Evolutionary conservation across 1,284 basidiomycete species (phyloP).

Genomic region (Marasmius oreades): DNA sequence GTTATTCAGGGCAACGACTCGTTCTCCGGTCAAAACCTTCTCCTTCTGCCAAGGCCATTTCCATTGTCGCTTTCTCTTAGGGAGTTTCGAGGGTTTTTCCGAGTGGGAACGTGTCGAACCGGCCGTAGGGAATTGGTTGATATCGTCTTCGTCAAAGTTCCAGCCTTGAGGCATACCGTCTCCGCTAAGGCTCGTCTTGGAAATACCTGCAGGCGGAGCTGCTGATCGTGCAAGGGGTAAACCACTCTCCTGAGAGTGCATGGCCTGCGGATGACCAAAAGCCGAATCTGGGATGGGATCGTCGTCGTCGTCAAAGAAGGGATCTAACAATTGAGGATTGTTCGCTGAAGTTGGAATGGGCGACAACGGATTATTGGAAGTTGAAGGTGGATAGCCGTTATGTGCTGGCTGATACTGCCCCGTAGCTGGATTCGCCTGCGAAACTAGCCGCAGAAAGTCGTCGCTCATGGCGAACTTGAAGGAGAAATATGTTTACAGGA

Average conservation of each 20-base stretch:
- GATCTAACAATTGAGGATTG: constrained; percentile 56
- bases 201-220: constrained; percentile 59
- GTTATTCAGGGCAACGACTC: constrained; percentile 79
- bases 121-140: constrained; percentile 31
- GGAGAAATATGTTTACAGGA: constrained; percentile 2
- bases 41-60: constrained; percentile 80
- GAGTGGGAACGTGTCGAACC: constrained; percentile 30
- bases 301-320: constrained; percentile 81
- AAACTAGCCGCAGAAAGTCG: constrained; percentile 72
- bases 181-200: constrained; percentile 36
- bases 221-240: constrained; percentile 55
- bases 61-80: constrained; percentile 42
- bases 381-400: constrained; percentile 55
- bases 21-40: constrained; percentile 56
- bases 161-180: constrained; percentile 58
- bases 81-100: constrained; percentile 20
- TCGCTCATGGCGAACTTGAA: constrained; percentile 47
- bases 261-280: constrained; percentile 52
- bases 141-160: constrained; percentile 66
- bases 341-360: constrained; percentile 14
- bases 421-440: constrained; percentile 67
- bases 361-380: constrained; percentile 25
- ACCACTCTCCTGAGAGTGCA: constrained; percentile 70
- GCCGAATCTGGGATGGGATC: constrained; percentile 62
- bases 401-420: constrained; percentile 54